These are phyloP conservation scores for Aleurites moluccanus DNA, from an alignment of 441 rosid genomes.

Conservation along the genomic window DNA sequence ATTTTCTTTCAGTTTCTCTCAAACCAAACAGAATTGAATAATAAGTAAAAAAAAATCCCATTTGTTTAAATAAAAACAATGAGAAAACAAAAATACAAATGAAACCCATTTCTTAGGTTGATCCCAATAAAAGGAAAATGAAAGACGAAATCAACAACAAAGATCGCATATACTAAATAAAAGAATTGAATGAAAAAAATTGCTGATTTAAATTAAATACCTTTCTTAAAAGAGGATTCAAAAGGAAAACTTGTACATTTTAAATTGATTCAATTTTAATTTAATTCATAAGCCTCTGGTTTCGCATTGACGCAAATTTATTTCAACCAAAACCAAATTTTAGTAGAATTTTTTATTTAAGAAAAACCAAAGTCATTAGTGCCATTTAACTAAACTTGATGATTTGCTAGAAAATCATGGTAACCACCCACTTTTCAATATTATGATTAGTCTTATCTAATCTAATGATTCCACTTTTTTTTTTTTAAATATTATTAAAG, in stretches of 20 bases:
- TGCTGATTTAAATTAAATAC: conserved; percentile 16
- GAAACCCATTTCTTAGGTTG: conserved; percentile 5
- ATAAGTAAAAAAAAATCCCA: background rate
- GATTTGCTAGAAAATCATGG: background rate
- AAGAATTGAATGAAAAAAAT: background rate
- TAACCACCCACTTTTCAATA: background rate
- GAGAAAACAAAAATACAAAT: background rate
- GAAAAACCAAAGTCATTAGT: background rate
- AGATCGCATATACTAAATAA: background rate
- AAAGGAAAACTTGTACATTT: too few relatives aligned
- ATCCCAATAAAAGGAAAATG: background rate
- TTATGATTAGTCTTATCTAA: background rate
- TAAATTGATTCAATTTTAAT: too few relatives aligned
- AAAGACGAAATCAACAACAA: background rate
- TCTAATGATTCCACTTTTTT: background rate
- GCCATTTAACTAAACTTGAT: background rate
- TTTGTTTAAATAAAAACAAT: background rate
- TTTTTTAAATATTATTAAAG: background rate
- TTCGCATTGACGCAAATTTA: too few relatives aligned
- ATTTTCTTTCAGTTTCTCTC: too few relatives aligned
- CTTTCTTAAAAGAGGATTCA: conserved; percentile 29
- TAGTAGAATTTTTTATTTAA: too few relatives aligned
- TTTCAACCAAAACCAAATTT: too few relatives aligned
- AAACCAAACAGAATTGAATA: too few relatives aligned
- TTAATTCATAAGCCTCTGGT: too few relatives aligned